Evolutionary conservation across 2,329 filamentous ascomycete genomes (phyloP), one percentile per base, ranked within the genome.

Genomic region (Metarhizium anisopliae): DNA sequence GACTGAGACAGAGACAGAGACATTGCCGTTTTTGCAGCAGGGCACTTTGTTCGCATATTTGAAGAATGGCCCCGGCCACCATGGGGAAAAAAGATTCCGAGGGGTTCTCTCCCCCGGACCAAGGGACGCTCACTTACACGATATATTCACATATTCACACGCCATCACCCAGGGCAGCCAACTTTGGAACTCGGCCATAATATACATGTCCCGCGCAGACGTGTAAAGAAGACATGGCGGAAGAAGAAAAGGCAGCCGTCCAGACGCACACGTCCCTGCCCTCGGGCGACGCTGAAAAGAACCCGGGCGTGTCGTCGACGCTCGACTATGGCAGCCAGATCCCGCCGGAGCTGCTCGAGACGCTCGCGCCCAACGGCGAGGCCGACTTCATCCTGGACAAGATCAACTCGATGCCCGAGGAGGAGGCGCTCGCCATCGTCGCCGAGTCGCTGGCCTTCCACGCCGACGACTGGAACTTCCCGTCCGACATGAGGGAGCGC

Each of bases 391-490:
- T 76, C 53, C 61, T 74, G 25, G 66, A 68, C 38, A 72, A 68
- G 60, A 70, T 76, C 60, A 72, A 73, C 58, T 64, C 59, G 58
- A 75, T 76, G 72, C 66, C 62, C 47, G 71, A 73, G 63, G 72
- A 74, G 32, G 72, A 75, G 55, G 74, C 74, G 0, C 32, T 73
- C 5, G 68, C 65, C 30, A 74, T 75, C 51, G 57, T 76, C 8
- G 55, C 62, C 2, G 72, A 74, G 58, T 64, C 68, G 0, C 59
- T 72, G 52, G 62, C 65, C 18, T 75, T 74, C 59, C 71, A 74
- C 58, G 61, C 64, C 25, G 73, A 75, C 54, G 74, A 76, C 60
- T 74, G 72, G 71, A 74, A 75, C 60, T 75, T 76, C 43, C 73
- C 73, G 0, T 61, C 67, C 2, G 70, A 72, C 4, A 75, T 74